Base-by-base conservation (phyloP, 257 asterid species). In the Linderniella brevidens region DNA sequence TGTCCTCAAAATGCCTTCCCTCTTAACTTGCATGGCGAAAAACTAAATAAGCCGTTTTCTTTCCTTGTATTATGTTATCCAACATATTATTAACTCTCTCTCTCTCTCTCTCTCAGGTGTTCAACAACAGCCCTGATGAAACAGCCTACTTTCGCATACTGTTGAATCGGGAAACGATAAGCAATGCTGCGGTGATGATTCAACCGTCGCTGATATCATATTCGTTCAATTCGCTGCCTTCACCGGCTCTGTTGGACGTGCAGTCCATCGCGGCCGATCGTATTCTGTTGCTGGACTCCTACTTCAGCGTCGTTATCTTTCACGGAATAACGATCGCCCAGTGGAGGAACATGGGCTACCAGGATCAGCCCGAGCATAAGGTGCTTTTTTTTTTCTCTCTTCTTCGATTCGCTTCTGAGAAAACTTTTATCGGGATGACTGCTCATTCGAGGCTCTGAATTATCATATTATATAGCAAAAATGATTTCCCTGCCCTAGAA, bases 301-400 rank as follows among this genome's bases (percentile, higher is more conserved):
- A 90, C 64, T 81, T 90, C 60, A 85, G 96, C 59, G 65, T 81
- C 59, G 99, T 90, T 59, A 69, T 90, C 45, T 90, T 90, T 73
- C 99, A 90, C 60, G 99, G 99, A 57, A 77, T 79, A 87, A 85
- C 96, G 38, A 77, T 90, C 61, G 96, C 96, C 54, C 99, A 81
- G 37, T 90, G 99, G 99, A 90, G 99, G 65, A 90, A 81, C 65
- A 69, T 78, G 94, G 99, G 93, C 52, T 85, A 79, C 70, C 99
- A 90, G 63, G 73, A 76, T 51, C 94, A 78, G 77, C 85, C 84
- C 17, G 99, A 79, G 57, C 93, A 90, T 46, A 67, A 74, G 80
- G 99, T 90, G 14, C 48, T 58, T 32, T 58, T 63, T 60, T 25
- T 25, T 6, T 25, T 25, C 6, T 25, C 3, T 25, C 32, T 25